phyloP scores from a whole-genome alignment of 495 filamentous ascomycete species.

The Neurospora tetrasperma region DNA sequence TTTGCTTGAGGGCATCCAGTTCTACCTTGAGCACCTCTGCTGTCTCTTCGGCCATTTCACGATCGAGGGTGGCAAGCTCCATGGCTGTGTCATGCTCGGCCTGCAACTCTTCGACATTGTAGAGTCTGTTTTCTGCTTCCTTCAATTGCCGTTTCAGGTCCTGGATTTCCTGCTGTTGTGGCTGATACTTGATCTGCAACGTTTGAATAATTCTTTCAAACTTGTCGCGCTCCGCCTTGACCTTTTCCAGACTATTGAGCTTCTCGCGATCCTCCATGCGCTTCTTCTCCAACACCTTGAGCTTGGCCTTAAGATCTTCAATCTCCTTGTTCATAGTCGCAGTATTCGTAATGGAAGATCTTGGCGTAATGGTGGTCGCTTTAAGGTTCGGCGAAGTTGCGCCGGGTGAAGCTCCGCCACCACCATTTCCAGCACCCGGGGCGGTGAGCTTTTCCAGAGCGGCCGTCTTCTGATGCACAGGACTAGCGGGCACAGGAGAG shows the following conservation, averaged over 20 bases:
- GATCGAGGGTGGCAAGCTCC: conserved; percentile 81
- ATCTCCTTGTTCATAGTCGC: conserved; percentile 52
- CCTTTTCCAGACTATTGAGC: conserved; percentile 63
- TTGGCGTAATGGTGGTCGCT: conserved; percentile 8
- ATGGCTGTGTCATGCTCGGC: conserved; percentile 74
- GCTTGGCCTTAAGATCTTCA: conserved; percentile 69
- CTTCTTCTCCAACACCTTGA: conserved; percentile 73
- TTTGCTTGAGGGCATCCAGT: conserved; percentile 62
- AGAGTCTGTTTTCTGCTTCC: conserved; percentile 57
- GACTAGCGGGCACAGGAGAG: conserved; percentile 37
- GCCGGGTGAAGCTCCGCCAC: conserved; percentile 15
- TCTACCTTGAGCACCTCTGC: conserved; percentile 73
- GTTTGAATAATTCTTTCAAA: conserved; percentile 88
- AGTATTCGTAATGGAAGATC: conserved; percentile 17
- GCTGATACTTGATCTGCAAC: conserved; percentile 78
- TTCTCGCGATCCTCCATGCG: conserved; percentile 79
- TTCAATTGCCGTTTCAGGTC: conserved; percentile 68
- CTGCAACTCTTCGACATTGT: conserved; percentile 60
- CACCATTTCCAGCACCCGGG: conserved; percentile 3
- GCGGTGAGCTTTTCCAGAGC: conserved; percentile 38
- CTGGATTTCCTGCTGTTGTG: conserved; percentile 69
- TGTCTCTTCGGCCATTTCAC: conserved; percentile 94
- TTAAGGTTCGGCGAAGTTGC: conserved; percentile 21
- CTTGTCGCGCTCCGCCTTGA: conserved; percentile 72
- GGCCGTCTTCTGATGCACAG: conserved; percentile 31